phyloP scores from a whole-genome alignment of 2,329 filamentous ascomycete genomes.

The Uncinocarpus reesii region DNA sequence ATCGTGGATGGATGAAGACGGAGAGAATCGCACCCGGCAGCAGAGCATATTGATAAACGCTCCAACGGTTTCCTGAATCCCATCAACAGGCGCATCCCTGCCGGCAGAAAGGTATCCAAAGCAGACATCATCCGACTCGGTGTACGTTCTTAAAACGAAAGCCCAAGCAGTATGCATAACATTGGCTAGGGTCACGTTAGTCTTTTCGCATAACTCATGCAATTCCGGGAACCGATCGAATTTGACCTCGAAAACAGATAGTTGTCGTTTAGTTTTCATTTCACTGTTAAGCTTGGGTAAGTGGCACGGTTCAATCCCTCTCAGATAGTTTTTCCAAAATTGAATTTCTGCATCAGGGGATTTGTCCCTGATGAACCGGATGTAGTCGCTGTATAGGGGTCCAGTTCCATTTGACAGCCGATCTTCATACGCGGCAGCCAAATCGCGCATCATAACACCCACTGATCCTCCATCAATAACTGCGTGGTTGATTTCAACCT shows the following conservation, averaged over 20 bases:
- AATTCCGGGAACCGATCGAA: constrained; percentile 13
- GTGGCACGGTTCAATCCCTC: constrained; percentile 20
- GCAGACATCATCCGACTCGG: constrained; percentile 21
- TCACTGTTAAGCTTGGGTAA: constrained; percentile 11
- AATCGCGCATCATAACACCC: constrained; percentile 34
- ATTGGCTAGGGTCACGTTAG: constrained; percentile 20
- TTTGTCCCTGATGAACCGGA: constrained; percentile 14
- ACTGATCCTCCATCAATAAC: constrained; percentile 40
- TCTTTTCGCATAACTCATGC: constrained; percentile 13
- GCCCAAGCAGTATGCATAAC: constrained; percentile 23
- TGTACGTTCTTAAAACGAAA: constrained; percentile 18
- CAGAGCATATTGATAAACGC: constrained; percentile 36
- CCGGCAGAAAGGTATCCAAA: constrained; percentile 27
- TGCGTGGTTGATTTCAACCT: constrained; percentile 39
- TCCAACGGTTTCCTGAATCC: constrained; percentile 34
- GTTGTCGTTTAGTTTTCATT: neutral
- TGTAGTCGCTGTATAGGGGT: constrained; percentile 17
- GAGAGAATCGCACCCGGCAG: constrained; percentile 17
- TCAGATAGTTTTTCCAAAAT: constrained; percentile 24
- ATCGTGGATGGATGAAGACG: constrained; percentile 6
- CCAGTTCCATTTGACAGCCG: constrained; percentile 11
- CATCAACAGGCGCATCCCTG: constrained; percentile 30
- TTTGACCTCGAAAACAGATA: constrained; percentile 8
- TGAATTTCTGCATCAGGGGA: constrained; percentile 14
- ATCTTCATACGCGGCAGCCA: constrained; percentile 29